Evolutionary conservation across 106 monocot genomes (phyloP).

Genomic region (Hemerocallis citrina): DNA sequence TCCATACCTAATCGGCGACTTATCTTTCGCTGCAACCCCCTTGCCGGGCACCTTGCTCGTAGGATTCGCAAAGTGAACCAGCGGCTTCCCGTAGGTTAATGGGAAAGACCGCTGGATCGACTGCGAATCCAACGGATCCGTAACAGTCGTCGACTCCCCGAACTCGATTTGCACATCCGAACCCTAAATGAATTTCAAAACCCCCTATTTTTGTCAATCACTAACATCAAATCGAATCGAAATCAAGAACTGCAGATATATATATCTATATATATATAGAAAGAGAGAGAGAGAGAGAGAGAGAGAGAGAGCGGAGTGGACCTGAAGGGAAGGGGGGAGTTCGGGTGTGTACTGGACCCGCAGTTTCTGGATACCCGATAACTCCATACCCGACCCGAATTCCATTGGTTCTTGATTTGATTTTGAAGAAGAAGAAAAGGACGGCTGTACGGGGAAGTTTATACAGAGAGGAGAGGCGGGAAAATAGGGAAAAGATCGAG

Average conservation of each 20-base stretch:
- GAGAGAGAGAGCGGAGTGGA: background rate
- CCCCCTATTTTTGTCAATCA: too few relatives aligned
- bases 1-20: slow-evolving; percentile 27
- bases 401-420: background rate
- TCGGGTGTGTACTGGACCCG: slow-evolving; percentile 22
- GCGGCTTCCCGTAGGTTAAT: slow-evolving; percentile 35
- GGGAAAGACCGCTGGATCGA: slow-evolving; percentile 34
- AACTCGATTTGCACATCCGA: slow-evolving; percentile 15
- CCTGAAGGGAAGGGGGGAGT: slow-evolving; percentile 37
- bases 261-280: background rate
- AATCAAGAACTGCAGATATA: background rate
- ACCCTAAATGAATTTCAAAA: slow-evolving; percentile 1
- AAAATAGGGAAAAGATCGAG: background rate
- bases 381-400: slow-evolving; percentile 21
- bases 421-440: background rate
- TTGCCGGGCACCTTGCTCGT: background rate
- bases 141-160: slow-evolving; percentile 22
- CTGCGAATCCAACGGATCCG: slow-evolving; percentile 34
- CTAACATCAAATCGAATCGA: background rate
- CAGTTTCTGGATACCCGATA: slow-evolving; percentile 30
- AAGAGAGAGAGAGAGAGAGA: background rate
- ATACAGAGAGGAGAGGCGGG: background rate
- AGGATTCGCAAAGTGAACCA: slow-evolving; percentile 22
- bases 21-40: slow-evolving; percentile 3
- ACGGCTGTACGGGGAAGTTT: background rate